Evolutionary conservation across 108 stramenopile species (phyloP).

Genomic region (Epipyxis sp.): DNA sequence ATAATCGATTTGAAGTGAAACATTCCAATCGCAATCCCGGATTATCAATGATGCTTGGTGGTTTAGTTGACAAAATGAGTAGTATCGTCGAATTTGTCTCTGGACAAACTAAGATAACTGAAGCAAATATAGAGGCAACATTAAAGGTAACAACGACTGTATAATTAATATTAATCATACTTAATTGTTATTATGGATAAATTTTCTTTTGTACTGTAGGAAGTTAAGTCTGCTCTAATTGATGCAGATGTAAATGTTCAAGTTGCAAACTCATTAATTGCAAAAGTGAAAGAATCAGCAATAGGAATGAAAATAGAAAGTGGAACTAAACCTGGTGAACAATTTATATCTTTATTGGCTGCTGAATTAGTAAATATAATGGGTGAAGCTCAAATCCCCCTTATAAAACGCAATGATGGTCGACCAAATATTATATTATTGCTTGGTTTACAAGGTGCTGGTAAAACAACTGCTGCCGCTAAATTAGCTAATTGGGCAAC

Average conservation of each 20-base stretch:
- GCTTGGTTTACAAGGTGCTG: conserved; percentile 91
- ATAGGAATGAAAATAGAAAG: conserved; percentile 68
- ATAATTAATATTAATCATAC: too few relatives aligned
- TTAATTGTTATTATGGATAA: background rate
- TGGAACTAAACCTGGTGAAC: conserved; percentile 84
- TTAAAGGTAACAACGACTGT: background rate
- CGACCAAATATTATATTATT: conserved; percentile 83
- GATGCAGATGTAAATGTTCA: conserved; percentile 82
- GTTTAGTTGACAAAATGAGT: background rate
- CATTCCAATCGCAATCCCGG: too few relatives aligned
- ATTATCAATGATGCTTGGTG: conserved; percentile 13
- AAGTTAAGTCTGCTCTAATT: conserved; percentile 77
- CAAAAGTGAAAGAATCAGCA: conserved; percentile 70
- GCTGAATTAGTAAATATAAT: conserved; percentile 87
- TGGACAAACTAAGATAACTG: conserved; percentile 20
- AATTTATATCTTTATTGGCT: conserved; percentile 90
- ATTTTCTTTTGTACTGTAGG: conserved; percentile 56
- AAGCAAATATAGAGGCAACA: conserved; percentile 23
- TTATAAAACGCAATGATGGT: conserved; percentile 54
- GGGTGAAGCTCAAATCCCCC: conserved; percentile 63
- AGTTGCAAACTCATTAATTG: conserved; percentile 80
- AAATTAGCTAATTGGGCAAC: conserved; percentile 81
- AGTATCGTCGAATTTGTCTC: background rate
- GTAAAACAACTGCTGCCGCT: conserved; percentile 88
- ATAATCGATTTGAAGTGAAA: too few relatives aligned